Evolutionary conservation across 495 filamentous ascomycete genomes (phyloP), one percentile per base, ranked within the genome.

Genomic region (Penicillium ochrochloron): DNA sequence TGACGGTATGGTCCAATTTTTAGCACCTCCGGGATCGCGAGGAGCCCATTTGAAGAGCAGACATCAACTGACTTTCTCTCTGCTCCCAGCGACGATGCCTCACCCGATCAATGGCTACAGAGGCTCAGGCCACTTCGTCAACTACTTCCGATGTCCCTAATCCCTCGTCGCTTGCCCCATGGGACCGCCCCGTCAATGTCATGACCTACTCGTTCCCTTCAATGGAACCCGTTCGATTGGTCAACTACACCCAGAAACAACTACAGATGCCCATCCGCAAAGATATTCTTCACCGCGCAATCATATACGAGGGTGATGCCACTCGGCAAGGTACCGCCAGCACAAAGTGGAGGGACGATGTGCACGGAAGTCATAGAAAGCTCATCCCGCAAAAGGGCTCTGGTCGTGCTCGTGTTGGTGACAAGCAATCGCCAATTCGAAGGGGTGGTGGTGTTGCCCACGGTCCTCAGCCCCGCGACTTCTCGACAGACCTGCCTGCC

Each of bases 221-320:
- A 17, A 88, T 98, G 81, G 93, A 97, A 75, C 95, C 95, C 25
- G 73, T 88, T 52, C 85, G 88, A 39, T 90, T 96, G 74, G 86
- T 91, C 64, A 75, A 87, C 73, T 98, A 93, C 82, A 88, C 90
- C 9, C 76, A 85, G 61, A 91, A 89, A 63, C 91, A 97, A 73
- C 88, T 99, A 7, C 74, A 89, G 72, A 84, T 97, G 51, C 95
- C 95, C 7, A 82, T 97, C 17, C 92, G 95, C 11, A 88, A 90
- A 71, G 95, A 99, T 71, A 88, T 99, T 60, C 88, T 99, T 21
- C 96, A 98, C 76, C 86, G 94, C 33, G 95, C 96, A 63, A 85
- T 98, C 21, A 74, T 97, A 62, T 98, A 90, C 85, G 95, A 99
- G 79, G 95, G 92, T 70, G 93, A 97, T 82, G 85, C 78, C 54